These are phyloP conservation scores for Dendrothele bispora DNA, from an alignment of 768 basidiomycete genomes.

Conservation along the genomic window DNA sequence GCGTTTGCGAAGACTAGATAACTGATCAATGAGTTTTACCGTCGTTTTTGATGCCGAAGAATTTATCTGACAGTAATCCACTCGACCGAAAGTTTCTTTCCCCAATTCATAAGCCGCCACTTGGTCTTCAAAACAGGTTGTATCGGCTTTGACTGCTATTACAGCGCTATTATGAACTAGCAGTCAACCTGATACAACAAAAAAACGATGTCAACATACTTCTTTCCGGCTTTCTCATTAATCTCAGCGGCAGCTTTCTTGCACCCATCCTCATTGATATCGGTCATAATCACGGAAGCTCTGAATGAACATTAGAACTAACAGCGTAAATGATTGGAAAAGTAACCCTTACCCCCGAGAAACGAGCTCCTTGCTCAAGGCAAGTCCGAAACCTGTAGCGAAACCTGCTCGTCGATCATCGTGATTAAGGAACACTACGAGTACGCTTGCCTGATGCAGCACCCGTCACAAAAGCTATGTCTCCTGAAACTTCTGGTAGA, in stretches of 20 bases:
- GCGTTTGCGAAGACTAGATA: conserved; percentile 19
- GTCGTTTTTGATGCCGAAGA: no score
- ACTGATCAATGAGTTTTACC: no score
- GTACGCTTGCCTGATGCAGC: conserved; percentile 11
- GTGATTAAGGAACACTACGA: not conserved
- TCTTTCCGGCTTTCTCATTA: conserved; percentile 14
- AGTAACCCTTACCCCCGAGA: conserved; percentile 12
- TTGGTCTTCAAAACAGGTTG: conserved; percentile 18
- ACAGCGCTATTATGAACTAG: conserved; percentile 8
- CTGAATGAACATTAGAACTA: no score
- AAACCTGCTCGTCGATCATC: not conserved
- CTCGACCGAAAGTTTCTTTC: conserved; percentile 11
- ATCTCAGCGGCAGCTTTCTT: conserved; percentile 14
- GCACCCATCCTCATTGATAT: conserved; percentile 14
- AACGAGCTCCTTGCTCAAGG: conserved; percentile 13
- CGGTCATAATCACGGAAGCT: conserved; percentile 15
- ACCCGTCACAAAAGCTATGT: conserved; percentile 9
- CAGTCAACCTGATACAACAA: not conserved
- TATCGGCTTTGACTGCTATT: conserved; percentile 14
- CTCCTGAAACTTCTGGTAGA: no score
- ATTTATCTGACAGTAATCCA: conserved; percentile 19
- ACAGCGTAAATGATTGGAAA: not conserved
- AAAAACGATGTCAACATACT: conserved; percentile 8
- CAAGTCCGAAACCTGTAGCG: conserved; percentile 15
- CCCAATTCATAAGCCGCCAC: conserved; percentile 14